Conservation (phyloP, 495 filamentous ascomycete species). For the Mytilinidion resinicola region DNA sequence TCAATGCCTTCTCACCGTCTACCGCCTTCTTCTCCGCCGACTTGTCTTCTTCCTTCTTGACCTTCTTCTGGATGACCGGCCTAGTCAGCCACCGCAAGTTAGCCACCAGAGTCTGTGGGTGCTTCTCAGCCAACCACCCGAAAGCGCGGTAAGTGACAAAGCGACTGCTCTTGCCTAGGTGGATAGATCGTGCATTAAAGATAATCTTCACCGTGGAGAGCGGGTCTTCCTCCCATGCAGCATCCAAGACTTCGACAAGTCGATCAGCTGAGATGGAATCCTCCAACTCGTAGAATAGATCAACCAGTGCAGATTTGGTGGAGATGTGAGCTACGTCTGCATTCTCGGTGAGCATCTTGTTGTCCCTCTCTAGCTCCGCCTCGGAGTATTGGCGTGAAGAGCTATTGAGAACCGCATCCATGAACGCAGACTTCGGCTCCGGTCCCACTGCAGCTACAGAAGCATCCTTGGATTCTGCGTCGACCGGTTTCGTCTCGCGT, state of each 20-base stretch:
- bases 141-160: constrained; percentile 40
- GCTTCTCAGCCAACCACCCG: constrained; percentile 42
- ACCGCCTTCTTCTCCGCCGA: constrained; percentile 12
- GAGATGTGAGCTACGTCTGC: constrained; percentile 36
- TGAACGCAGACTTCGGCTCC: constrained; percentile 22
- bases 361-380: constrained; percentile 25
- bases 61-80: constrained; percentile 43
- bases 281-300: constrained; percentile 43
- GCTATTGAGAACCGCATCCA: constrained; percentile 25
- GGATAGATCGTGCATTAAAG: constrained; percentile 47
- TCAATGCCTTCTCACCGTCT: constrained; percentile 20
- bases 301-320: constrained; percentile 38
- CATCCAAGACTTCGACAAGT: constrained; percentile 34
- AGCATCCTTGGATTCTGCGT: background rate
- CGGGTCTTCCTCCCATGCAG: constrained; percentile 39
- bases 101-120: constrained; percentile 40
- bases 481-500: background rate
- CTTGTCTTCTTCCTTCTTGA: constrained; percentile 22
- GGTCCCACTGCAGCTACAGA: background rate
- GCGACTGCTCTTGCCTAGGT: constrained; percentile 42
- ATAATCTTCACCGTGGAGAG: constrained; percentile 45
- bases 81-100: constrained; percentile 45
- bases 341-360: constrained; percentile 43
- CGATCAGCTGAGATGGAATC: constrained; percentile 28
- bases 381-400: constrained; percentile 9